Conservation (phyloP, 352 stramenopile species). For the Phytophthora melonis region DNA sequence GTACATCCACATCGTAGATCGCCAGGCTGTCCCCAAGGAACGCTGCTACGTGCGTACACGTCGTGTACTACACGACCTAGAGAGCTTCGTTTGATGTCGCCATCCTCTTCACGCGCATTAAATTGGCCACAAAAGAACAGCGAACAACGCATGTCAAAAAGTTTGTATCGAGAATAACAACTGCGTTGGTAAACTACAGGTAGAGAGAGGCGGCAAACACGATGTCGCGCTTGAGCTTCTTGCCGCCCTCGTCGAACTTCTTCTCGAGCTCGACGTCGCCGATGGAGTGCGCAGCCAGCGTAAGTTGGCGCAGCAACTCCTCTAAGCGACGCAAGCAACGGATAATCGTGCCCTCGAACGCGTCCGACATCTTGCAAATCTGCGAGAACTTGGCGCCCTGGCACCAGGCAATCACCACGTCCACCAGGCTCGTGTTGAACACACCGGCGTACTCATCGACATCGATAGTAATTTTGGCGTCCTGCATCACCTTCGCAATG, state of each 20-base stretch:
- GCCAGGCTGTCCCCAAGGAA: no score
- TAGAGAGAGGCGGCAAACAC: conserved; percentile 99
- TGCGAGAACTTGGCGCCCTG: conserved; percentile 99
- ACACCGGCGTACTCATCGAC: conserved; percentile 98
- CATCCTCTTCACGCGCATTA: no score
- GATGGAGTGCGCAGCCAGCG: conserved; percentile 95
- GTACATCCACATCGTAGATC: no score
- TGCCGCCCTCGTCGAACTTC: conserved; percentile 98
- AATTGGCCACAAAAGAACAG: no score
- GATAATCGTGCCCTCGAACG: conserved; percentile 99
- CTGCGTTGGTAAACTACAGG: conserved; percentile 68
- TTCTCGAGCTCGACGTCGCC: conserved; percentile 97
- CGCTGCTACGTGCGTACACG: no score
- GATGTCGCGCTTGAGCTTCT: conserved; percentile 99
- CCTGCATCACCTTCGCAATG: conserved; percentile 92
- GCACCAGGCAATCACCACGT: conserved; percentile 98
- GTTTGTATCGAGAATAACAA: not conserved
- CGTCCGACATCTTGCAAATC: conserved; percentile 98
- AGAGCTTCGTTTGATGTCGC: no score
- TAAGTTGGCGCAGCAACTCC: conserved; percentile 98
- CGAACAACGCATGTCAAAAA: not conserved
- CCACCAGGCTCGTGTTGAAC: conserved; percentile 99
- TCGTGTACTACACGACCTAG: no score
- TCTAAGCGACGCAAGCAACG: conserved; percentile 97
- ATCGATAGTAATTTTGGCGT: conserved; percentile 95